These are phyloP conservation scores for Boletus edulis DNA, from an alignment of 768 basidiomycete genomes.

Conservation along the genomic window DNA sequence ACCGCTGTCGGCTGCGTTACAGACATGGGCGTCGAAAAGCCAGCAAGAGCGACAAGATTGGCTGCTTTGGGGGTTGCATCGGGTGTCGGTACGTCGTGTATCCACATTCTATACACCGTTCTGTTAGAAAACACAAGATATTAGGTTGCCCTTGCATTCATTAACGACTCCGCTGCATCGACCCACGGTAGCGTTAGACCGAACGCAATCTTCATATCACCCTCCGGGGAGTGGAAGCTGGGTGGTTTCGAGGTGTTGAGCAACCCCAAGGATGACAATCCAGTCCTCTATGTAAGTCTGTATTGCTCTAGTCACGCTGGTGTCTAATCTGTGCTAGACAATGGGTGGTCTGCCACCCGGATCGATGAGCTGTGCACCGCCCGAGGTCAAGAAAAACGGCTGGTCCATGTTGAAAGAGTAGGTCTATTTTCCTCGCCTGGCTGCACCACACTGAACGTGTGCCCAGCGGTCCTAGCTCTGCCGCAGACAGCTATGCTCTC, in stretches of 20 bases:
- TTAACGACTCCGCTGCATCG: conserved; percentile 80
- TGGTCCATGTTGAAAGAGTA: conserved; percentile 86
- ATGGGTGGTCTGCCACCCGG: conserved; percentile 65
- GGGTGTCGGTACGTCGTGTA: conserved; percentile 63
- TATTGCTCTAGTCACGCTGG: conserved; percentile 1
- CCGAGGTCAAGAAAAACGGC: conserved; percentile 87
- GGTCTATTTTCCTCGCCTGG: conserved; percentile 14
- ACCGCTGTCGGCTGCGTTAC: conserved; percentile 63
- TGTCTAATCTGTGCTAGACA: conserved; percentile 44
- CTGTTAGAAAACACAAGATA: background rate
- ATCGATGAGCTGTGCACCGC: conserved; percentile 59
- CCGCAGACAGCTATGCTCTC: conserved; percentile 83
- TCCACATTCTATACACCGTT: background rate
- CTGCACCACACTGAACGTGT: background rate
- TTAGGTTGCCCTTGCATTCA: conserved; percentile 85
- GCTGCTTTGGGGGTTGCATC: conserved; percentile 91
- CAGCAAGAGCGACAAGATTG: conserved; percentile 79
- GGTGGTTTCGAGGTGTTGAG: conserved; percentile 93
- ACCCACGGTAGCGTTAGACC: conserved; percentile 79
- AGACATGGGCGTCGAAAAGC: conserved; percentile 59
- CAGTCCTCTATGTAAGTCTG: conserved; percentile 73
- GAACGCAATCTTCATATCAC: conserved; percentile 85
- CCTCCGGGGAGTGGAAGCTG: conserved; percentile 94
- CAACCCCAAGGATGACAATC: conserved; percentile 72
- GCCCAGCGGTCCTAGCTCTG: conserved; percentile 49